A percentile compares a stretch with the other conserved stretches of the same genome.
These are phyloP conservation scores for Yarrowia deformans DNA, from an alignment of 805 yeast species.

Conservation along the genomic window DNA sequence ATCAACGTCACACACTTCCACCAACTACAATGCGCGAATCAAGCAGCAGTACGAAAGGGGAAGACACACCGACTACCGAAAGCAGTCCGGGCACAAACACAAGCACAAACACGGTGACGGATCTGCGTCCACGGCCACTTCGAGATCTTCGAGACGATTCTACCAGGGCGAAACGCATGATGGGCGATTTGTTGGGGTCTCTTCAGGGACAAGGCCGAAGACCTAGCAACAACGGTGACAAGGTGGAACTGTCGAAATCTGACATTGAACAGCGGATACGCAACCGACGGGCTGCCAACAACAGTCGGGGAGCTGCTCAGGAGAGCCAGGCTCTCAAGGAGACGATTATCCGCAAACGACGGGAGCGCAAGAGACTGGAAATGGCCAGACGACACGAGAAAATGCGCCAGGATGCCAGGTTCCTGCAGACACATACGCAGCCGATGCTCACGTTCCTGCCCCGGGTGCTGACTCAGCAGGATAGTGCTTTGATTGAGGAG, in stretches of 20 bases:
- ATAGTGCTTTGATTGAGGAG: background rate
- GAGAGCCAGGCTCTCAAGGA: conserved; percentile 1
- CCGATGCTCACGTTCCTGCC: conserved; percentile 17
- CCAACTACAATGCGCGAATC: background rate
- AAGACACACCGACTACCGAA: background rate
- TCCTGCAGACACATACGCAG: background rate
- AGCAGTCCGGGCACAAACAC: too few relatives aligned
- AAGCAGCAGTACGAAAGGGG: background rate
- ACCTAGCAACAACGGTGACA: background rate
- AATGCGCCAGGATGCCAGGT: conserved; percentile 9
- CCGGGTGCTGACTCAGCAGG: background rate
- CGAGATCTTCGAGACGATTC: conserved; percentile 16
- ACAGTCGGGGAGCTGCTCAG: background rate
- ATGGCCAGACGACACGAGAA: conserved; percentile 13
- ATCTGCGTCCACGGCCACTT: background rate
- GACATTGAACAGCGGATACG: conserved; percentile 24
- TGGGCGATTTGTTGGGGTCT: conserved; percentile 9
- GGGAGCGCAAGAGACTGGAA: conserved; percentile 5
- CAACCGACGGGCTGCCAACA: background rate
- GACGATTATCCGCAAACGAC: background rate
- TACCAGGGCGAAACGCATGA: conserved; percentile 7
- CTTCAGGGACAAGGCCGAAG: background rate
- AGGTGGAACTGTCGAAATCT: background rate
- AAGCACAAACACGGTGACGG: background rate
- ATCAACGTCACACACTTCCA: too few relatives aligned